These are phyloP conservation scores for Exophiala spinifera DNA, from an alignment of 2,329 filamentous ascomycete species.

Conservation along the genomic window DNA sequence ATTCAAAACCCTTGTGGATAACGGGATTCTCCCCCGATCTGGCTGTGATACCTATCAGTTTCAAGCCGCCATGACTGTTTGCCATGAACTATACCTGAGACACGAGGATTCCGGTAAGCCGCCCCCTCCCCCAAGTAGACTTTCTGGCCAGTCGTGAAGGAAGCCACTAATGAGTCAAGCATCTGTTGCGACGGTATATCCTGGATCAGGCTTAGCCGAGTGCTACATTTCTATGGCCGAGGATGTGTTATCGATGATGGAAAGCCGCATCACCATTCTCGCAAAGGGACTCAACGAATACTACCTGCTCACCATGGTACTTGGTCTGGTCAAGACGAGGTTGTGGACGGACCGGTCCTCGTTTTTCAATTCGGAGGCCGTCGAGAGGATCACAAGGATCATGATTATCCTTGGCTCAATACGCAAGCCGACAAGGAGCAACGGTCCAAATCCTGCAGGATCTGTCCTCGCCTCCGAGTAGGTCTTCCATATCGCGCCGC, in stretches of 20 bases:
- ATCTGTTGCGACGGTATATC: conserved; percentile 2
- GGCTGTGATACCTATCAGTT: conserved; percentile 5
- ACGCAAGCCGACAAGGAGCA: neutral
- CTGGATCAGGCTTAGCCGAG: conserved; percentile 23
- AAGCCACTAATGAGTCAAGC: conserved; percentile 1
- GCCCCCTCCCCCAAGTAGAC: no score
- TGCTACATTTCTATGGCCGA: conserved; percentile 2
- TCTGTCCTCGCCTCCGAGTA: neutral
- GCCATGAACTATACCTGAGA: conserved; percentile 6
- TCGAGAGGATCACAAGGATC: conserved; percentile 22
- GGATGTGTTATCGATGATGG: conserved; percentile 29
- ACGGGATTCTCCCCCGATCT: conserved; percentile 12
- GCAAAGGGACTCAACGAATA: conserved; percentile 36
- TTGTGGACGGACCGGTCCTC: conserved; percentile 25
- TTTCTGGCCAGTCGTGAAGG: no score
- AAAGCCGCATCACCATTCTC: conserved; percentile 34
- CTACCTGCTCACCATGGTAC: conserved; percentile 35
- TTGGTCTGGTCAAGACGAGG: conserved; percentile 31
- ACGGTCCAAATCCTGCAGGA: neutral
- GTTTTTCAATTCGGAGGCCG: conserved; percentile 27
- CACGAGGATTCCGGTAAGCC: neutral
- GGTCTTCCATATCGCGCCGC: no score
- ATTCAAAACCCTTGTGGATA: conserved; percentile 20
- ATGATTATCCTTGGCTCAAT: conserved; percentile 1
- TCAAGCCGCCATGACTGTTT: conserved; percentile 10